Percentiles rank a stretch among this genome's conserved stretches.
These are phyloP conservation scores for Paramicrosporidium saccamoebae DNA, from an alignment of 371 early-diverging fungal species.

Conservation along the genomic window DNA sequence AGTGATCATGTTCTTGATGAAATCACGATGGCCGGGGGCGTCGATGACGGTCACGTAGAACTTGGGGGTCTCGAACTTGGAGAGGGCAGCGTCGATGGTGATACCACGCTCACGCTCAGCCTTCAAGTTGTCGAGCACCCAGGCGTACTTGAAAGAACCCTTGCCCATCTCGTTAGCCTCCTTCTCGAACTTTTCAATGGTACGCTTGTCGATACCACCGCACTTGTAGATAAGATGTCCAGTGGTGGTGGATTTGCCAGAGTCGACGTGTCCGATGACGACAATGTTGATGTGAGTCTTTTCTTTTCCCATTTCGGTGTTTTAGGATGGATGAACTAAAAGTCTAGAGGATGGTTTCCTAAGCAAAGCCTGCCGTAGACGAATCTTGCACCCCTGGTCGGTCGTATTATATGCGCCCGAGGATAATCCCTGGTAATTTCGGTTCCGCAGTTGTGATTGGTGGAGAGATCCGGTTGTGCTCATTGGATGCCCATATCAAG, in stretches of 20 bases:
- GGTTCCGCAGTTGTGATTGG: no score
- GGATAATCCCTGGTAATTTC: no score
- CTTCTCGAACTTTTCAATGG: conserved; percentile 96
- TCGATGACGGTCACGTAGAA: conserved; percentile 80
- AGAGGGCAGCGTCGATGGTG: conserved; percentile 84
- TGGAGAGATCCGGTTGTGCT: no score
- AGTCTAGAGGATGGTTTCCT: not conserved
- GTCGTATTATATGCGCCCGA: no score
- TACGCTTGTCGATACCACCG: conserved; percentile 95
- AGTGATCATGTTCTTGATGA: conserved; percentile 98
- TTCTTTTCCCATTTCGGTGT: conserved; percentile 46
- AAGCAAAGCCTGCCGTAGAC: no score
- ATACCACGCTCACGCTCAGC: conserved; percentile 94
- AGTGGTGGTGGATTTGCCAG: conserved; percentile 72
- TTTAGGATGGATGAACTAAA: no score
- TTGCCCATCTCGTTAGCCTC: conserved; percentile 92
- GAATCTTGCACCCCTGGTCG: no score
- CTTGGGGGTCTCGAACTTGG: conserved; percentile 88
- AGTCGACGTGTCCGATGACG: conserved; percentile 99
- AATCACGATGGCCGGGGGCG: conserved; percentile 97
- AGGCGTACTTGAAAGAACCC: conserved; percentile 90
- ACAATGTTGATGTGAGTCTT: conserved; percentile 83
- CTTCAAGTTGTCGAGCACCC: conserved; percentile 88
- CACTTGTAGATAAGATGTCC: conserved; percentile 96
- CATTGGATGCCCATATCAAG: no score